phyloP scores from a whole-genome alignment of 345 rosid species.

The Salix brachista region DNA sequence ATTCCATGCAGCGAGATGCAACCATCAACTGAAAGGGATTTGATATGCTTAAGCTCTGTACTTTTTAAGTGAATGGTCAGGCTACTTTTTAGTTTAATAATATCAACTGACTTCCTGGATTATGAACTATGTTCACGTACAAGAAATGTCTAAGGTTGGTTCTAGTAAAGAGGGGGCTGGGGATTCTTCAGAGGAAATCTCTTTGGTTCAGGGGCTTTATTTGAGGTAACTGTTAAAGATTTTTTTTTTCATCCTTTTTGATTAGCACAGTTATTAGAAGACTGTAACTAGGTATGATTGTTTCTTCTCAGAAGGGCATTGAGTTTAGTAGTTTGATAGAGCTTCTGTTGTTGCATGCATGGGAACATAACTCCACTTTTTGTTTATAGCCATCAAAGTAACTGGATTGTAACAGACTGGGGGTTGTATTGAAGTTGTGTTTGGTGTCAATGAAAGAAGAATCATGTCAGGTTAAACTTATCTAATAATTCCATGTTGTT shows the following conservation, averaged over 20 bases:
- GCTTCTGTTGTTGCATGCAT: too few species aligned
- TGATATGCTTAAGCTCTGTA: not conserved
- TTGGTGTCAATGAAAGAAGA: not conserved
- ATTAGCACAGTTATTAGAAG: not conserved
- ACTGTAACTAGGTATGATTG: not conserved
- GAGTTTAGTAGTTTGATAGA: too few species aligned
- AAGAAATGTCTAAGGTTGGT: not conserved
- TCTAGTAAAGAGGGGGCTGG: not conserved
- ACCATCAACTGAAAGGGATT: not conserved
- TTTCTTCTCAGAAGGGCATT: not conserved
- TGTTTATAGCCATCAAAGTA: not conserved
- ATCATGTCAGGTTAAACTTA: not conserved
- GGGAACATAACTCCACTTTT: too few species aligned
- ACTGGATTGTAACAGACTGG: not conserved
- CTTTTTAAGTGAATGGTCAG: not conserved
- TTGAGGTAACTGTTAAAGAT: not conserved
- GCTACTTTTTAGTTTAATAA: not conserved
- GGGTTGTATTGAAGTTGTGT: not conserved
- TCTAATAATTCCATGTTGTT: not conserved
- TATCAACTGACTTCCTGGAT: not conserved
- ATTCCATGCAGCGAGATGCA: not conserved
- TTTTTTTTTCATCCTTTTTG: too few species aligned
- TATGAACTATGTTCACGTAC: not conserved
- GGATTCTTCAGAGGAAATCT: not conserved
- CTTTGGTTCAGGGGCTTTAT: not conserved